Evolutionary conservation across 208 protist genomes (phyloP).

Genomic region (Acanthamoeba culbertsoni): DNA sequence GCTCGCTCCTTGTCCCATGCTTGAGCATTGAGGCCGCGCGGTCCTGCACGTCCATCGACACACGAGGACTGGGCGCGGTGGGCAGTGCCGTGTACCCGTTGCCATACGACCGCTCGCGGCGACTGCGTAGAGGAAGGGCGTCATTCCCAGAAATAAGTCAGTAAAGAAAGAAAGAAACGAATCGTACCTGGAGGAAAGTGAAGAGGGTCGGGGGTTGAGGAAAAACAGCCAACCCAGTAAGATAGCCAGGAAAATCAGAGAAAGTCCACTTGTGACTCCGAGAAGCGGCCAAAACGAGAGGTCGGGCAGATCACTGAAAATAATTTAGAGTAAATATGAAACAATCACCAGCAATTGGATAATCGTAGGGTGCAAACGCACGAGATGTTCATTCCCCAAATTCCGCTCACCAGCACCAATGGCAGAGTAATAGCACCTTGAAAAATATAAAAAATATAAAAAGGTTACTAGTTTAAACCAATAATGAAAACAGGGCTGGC

Average conservation of each 20-base stretch:
- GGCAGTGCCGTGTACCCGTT: constrained; percentile 1
- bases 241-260: not conserved
- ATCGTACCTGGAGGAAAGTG: not conserved
- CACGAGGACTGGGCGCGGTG: not conserved
- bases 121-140: too few relatives aligned
- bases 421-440: constrained; percentile 35
- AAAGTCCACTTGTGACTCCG: not conserved
- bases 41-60: not conserved
- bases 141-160: too few relatives aligned
- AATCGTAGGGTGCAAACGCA: too few relatives aligned
- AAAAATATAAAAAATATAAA: not conserved
- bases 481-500: not conserved
- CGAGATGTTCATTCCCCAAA: constrained; percentile 32
- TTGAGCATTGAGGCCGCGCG: not conserved
- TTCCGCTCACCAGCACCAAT: constrained; percentile 18
- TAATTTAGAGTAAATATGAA: too few relatives aligned
- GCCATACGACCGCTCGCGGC: not conserved
- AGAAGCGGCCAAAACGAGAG: constrained; percentile 9
- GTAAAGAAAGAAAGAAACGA: too few relatives aligned
- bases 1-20: not conserved
- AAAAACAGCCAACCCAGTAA: not conserved
- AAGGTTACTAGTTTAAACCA: not conserved
- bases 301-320: constrained; percentile 12
- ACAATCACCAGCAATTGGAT: too few relatives aligned
- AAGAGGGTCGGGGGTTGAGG: not conserved